Conservation (phyloP, 2,329 filamentous ascomycete species). For the Penicillium sp. region DNA sequence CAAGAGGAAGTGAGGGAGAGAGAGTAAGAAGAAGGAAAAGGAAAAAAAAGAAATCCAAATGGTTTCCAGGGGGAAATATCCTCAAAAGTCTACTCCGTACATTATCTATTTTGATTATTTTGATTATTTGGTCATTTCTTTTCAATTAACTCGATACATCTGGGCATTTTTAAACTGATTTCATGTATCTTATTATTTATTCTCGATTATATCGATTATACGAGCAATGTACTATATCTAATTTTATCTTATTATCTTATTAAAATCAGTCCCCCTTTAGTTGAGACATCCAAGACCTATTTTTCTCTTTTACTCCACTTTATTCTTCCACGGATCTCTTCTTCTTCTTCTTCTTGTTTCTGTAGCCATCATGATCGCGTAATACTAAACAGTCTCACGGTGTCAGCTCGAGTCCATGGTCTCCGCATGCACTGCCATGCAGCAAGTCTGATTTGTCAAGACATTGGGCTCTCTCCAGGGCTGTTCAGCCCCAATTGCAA, state of each 20-base stretch:
- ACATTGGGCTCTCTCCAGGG: neutral
- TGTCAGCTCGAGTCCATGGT: slow-evolving; percentile 4
- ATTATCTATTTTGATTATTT: neutral
- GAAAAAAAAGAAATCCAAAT: neutral
- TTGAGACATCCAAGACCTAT: neutral
- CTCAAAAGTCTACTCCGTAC: neutral
- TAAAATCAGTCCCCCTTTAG: neutral
- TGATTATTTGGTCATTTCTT: neutral
- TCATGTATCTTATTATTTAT: neutral
- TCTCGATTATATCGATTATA: neutral
- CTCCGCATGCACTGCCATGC: neutral
- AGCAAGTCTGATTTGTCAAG: neutral
- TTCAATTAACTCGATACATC: neutral
- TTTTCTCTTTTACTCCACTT: slow-evolving; percentile 4
- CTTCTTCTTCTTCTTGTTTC: neutral
- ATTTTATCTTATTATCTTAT: slow-evolving; percentile 2
- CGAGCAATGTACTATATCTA: neutral
- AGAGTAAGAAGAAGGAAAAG: neutral
- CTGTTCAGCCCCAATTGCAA: slow-evolving; percentile 19
- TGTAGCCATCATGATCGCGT: neutral
- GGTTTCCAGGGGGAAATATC: neutral
- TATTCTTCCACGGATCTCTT: neutral
- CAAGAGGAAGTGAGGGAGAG: slow-evolving; percentile 12
- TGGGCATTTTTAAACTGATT: neutral
- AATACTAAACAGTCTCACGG: neutral